Percentiles rank a stretch among this genome's conserved stretches.
These are phyloP conservation scores for Exserohilum rostratum DNA, from an alignment of 2,329 filamentous ascomycete species.

Conservation along the genomic window DNA sequence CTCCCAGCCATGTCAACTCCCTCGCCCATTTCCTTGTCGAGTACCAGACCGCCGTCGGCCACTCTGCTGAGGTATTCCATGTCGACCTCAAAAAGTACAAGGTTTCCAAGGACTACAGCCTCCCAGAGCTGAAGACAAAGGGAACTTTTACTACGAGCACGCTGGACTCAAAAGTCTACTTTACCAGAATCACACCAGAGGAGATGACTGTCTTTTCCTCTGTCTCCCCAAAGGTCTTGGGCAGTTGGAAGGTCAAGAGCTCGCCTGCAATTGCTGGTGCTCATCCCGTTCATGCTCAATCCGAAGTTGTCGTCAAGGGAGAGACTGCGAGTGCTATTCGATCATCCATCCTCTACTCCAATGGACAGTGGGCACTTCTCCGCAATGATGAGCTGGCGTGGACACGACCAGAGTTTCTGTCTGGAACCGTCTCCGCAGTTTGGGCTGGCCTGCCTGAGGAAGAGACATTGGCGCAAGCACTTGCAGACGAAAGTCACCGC, in stretches of 20 bases:
- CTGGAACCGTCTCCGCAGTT: constrained; percentile 76
- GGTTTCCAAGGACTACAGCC: constrained; percentile 77
- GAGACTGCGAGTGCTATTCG: constrained; percentile 75
- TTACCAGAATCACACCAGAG: constrained; percentile 78
- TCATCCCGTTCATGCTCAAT: constrained; percentile 69
- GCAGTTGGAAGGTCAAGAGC: constrained; percentile 69
- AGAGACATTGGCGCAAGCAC: constrained; percentile 76
- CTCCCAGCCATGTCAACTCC: constrained; percentile 73
- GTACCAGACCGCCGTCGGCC: constrained; percentile 70
- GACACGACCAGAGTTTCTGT: constrained; percentile 81
- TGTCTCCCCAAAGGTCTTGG: constrained; percentile 74
- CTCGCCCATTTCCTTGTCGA: constrained; percentile 86
- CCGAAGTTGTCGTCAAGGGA: constrained; percentile 79
- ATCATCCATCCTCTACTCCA: constrained; percentile 69
- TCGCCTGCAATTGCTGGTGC: constrained; percentile 38
- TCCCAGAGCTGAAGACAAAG: constrained; percentile 72
- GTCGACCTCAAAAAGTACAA: constrained; percentile 72
- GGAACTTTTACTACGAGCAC: constrained; percentile 82
- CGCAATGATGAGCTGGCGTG: constrained; percentile 82
- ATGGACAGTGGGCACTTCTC: constrained; percentile 80
- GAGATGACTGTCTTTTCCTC: constrained; percentile 79
- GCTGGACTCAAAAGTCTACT: constrained; percentile 82
- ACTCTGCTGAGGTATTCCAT: constrained; percentile 87
- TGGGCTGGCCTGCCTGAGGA: constrained; percentile 79
- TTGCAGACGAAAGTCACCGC: constrained; percentile 85